Evolutionary conservation across 257 asterid species (phyloP).

Genomic region (Nicotiana undulata): DNA sequence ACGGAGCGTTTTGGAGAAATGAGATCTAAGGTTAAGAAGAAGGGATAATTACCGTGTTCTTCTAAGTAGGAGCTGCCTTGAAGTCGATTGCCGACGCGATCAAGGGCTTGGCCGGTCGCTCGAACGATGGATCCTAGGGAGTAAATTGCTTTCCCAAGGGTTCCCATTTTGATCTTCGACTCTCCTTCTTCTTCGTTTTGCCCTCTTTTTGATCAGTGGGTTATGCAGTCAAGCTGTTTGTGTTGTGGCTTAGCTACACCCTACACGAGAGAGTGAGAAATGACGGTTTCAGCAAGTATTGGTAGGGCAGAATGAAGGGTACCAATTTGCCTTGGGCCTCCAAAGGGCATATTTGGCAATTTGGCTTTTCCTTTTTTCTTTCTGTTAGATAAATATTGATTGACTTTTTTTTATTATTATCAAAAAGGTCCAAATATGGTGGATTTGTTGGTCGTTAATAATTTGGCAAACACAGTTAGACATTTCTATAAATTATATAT

Average conservation of each 20-base stretch:
- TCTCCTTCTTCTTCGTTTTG: not conserved
- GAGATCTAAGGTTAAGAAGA: not conserved
- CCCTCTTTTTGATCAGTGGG: not conserved
- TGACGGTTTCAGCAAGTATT: not conserved
- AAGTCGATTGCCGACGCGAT: conserved; percentile 63
- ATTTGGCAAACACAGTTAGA: too few relatives aligned
- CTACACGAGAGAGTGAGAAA: not conserved
- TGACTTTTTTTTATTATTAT: too few relatives aligned
- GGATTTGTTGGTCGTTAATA: too few relatives aligned
- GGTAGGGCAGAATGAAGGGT: not conserved
- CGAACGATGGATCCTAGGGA: conserved; percentile 65
- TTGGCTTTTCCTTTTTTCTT: too few relatives aligned
- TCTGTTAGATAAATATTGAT: too few relatives aligned
- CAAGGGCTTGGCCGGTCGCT: conserved; percentile 67
- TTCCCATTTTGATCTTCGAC: conserved; percentile 42
- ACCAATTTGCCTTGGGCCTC: not conserved
- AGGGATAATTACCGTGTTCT: conserved; percentile 42
- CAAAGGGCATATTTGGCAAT: not conserved
- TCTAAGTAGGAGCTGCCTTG: conserved; percentile 57
- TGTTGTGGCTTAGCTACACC: not conserved
- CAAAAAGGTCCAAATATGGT: too few relatives aligned
- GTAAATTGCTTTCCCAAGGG: conserved; percentile 60
- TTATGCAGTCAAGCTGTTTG: conserved; percentile 2
- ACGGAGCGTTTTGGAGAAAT: not conserved
- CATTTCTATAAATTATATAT: too few relatives aligned